Base-by-base conservation (phyloP, 768 basidiomycete species). In the Macrolepiota dolichaula region DNA sequence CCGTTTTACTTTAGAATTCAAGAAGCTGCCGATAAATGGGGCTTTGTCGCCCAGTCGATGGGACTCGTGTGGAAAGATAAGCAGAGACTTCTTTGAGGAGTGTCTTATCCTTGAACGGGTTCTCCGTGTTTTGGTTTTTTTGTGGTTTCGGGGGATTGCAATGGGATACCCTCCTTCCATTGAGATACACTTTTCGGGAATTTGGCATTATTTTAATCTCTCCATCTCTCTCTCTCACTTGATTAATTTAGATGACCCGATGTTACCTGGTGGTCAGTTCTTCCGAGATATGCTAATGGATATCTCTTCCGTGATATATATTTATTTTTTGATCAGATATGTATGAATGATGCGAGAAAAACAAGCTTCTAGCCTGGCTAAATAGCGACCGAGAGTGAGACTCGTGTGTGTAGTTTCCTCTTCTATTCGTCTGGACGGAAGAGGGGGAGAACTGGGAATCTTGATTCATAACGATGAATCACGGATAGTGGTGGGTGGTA, bases 21-120 rank as follows among this genome's bases (percentile, higher is more conserved):
- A 69, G 90, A 92, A 65, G 82, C 85, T 3, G 86, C 86, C 1
- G 92, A 91, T 67, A 89, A 87, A 71, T 91, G 85, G 80, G 84
- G 87, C 52, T 92, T 92, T 67, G 86, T 85, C 29, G 86, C 83
- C 9, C 86, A 89, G 67, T 81, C 83, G 10, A 71, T 91, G 37
- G 88, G 87, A 7, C 70, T 80, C 38, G 72, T 81, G 35, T 74
- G 75, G 76, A 73, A 72, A 64, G 70, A 49, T 22, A 40, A 53
- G 42, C n/a, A 44, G 19, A 32, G 46, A 12, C 51, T 17, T 25
- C 24, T 35, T 4, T 54, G 53, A 29, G 42, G 42, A 40, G 44
- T 15, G n/a, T 25, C 38, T n/a, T n/a, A 40, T 51, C 36, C 40
- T 42, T 22, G n/a, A 25, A n/a, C 50, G 7, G 7, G 27, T 17